A percentile compares a stretch with the other conserved stretches of the same genome.
These are phyloP conservation scores for Spatholobus suberectus DNA, from an alignment of 306 rosid species.

Conservation along the genomic window DNA sequence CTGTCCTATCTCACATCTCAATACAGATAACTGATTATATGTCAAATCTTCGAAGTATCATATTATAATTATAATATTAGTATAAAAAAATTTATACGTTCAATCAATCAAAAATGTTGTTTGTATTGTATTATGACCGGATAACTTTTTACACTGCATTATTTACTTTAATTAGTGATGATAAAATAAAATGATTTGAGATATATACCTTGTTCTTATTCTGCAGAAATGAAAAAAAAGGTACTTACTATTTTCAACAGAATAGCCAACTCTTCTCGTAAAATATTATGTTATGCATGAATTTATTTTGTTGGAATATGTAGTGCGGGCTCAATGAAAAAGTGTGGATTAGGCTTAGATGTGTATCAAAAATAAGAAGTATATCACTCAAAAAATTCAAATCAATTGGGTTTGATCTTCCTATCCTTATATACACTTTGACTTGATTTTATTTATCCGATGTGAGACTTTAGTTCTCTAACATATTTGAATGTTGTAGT, in stretches of 20 bases:
- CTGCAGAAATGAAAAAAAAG: neutral
- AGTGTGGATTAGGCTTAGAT: too few relatives aligned
- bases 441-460: too few relatives aligned
- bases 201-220: constrained; percentile 20
- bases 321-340: too few relatives aligned
- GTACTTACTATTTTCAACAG: neutral
- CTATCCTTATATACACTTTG: too few relatives aligned
- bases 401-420: too few relatives aligned
- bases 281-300: neutral
- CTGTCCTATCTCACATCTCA: constrained; percentile 3
- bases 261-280: neutral
- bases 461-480: too few relatives aligned
- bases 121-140: too few relatives aligned
- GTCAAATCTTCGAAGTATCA: neutral
- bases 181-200: neutral
- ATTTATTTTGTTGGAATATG: too few relatives aligned
- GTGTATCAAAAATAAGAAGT: too few relatives aligned
- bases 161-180: neutral
- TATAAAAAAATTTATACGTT: too few relatives aligned
- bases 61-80: neutral
- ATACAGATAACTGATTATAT: neutral
- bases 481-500: neutral
- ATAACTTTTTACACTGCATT: too few relatives aligned
- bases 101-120: neutral
- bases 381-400: too few relatives aligned